Conservation (phyloP, 1,284 basidiomycete genomes). For the Moesziomyces antarcticus region DNA sequence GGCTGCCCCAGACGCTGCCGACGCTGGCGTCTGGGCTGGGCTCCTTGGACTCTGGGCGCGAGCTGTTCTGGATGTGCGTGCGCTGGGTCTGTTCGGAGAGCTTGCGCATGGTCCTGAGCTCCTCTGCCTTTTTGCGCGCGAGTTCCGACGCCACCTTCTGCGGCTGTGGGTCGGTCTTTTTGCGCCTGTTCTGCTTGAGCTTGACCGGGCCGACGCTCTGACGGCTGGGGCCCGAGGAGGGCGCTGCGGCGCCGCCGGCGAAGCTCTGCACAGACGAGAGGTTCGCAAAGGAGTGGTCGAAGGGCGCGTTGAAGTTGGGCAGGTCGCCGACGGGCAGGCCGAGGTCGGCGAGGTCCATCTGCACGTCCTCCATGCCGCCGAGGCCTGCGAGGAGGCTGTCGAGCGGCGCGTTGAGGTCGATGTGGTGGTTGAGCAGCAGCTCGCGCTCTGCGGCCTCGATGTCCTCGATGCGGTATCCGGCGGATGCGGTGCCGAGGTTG, state of each 20-base stretch:
- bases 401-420: conserved; percentile 53
- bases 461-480: conserved; percentile 44
- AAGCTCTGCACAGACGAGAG: conserved; percentile 2
- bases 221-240: conserved; percentile 16
- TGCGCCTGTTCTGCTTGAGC: conserved; percentile 36
- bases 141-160: conserved; percentile 41
- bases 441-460: conserved; percentile 54
- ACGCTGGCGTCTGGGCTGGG: conserved; percentile 33
- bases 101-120: conserved; percentile 37
- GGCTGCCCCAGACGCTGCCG: conserved; percentile 16
- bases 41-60: conserved; percentile 27
- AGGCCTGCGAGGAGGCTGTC: conserved; percentile 49
- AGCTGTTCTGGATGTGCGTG: conserved; percentile 41
- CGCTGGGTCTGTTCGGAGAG: conserved; percentile 46
- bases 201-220: conserved; percentile 20
- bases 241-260: not conserved
- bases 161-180: conserved; percentile 43
- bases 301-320: conserved; percentile 48
- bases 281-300: conserved; percentile 27
- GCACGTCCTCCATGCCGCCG: conserved; percentile 44
- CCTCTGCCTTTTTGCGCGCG: conserved; percentile 43
- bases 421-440: conserved; percentile 42
- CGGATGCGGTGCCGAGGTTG: conserved; percentile 10
- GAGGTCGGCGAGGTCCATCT: conserved; percentile 46
- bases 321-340: conserved; percentile 26